phyloP scores from a whole-genome alignment of 2,329 filamentous ascomycete species.

The Podosphaera xanthii region DNA sequence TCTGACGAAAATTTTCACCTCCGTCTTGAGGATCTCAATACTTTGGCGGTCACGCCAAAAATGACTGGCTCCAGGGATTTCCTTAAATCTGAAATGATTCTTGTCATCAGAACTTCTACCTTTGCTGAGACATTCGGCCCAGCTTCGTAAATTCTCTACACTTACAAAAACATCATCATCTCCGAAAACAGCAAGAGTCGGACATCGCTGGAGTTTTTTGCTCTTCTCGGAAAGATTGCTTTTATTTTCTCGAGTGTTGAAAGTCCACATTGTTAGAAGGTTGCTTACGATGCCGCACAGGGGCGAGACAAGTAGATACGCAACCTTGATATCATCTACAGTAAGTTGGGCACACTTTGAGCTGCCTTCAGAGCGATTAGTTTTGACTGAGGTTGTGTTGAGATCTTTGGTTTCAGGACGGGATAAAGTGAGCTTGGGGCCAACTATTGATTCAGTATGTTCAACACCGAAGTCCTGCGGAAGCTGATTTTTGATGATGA shows the following conservation, averaged over 20 bases:
- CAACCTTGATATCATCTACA: constrained; percentile 16
- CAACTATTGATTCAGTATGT: too few species aligned
- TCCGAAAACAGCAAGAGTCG: constrained; percentile 51
- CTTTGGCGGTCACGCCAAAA: constrained; percentile 22
- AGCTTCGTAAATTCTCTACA: constrained; percentile 37
- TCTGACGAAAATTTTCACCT: constrained; percentile 8
- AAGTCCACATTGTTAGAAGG: constrained; percentile 30
- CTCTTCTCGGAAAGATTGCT: constrained; percentile 18
- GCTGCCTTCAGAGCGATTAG: neutral
- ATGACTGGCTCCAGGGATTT: constrained; percentile 27
- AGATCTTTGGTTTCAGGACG: constrained; percentile 10
- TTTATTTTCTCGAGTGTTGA: constrained; percentile 8
- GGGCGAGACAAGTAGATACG: constrained; percentile 47
- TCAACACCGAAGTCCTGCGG: too few species aligned
- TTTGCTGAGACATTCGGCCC: constrained; percentile 31
- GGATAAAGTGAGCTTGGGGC: too few species aligned
- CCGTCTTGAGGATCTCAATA: constrained; percentile 6
- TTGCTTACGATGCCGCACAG: constrained; percentile 35
- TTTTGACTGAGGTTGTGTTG: neutral
- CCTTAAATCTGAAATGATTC: constrained; percentile 19
- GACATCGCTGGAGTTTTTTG: constrained; percentile 31
- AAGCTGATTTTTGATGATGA: neutral
- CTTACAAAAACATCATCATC: constrained; percentile 53
- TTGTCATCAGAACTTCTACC: constrained; percentile 2
- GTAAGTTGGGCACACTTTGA: constrained; percentile 2